Evolutionary conservation across 495 filamentous ascomycete species (phyloP).

Genomic region (Hamigera avellanea): DNA sequence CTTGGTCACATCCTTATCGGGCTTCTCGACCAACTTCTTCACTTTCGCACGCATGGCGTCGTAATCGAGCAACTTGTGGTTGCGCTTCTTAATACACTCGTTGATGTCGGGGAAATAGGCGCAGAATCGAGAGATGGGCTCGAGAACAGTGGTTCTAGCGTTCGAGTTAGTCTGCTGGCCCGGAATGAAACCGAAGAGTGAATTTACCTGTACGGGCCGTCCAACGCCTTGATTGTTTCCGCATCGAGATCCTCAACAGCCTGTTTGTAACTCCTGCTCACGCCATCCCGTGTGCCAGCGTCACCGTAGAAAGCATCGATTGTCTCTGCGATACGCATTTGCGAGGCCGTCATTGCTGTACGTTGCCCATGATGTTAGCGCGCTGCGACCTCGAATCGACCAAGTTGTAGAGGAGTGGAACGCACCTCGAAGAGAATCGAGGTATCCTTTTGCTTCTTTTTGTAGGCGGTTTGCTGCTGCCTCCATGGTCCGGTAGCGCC

Average conservation of each 20-base stretch:
- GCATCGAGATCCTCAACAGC: slow-evolving; percentile 95
- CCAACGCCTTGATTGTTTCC: slow-evolving; percentile 94
- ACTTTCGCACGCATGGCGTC: slow-evolving; percentile 91
- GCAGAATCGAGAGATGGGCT: slow-evolving; percentile 90
- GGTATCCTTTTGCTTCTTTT: slow-evolving; percentile 94
- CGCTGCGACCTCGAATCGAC: slow-evolving; percentile 1
- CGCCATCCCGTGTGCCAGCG: slow-evolving; percentile 84
- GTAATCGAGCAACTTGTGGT: slow-evolving; percentile 96
- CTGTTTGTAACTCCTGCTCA: slow-evolving; percentile 93
- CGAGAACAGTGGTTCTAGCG: slow-evolving; percentile 77
- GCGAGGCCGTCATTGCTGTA: slow-evolving; percentile 97
- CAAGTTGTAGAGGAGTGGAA: background rate
- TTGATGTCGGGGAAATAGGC: slow-evolving; percentile 99
- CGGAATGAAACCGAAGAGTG: background rate
- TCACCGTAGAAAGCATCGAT: slow-evolving; percentile 99
- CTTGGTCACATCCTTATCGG: slow-evolving; percentile 94
- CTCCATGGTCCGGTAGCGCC: slow-evolving; percentile 94
- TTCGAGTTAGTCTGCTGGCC: background rate
- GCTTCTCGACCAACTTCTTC: slow-evolving; percentile 94
- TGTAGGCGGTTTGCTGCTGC: slow-evolving; percentile 81
- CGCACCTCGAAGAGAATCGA: slow-evolving; percentile 86
- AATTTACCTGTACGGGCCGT: slow-evolving; percentile 81
- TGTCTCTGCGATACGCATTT: slow-evolving; percentile 98
- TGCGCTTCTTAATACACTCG: slow-evolving; percentile 97
- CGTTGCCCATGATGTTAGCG: background rate